These are phyloP conservation scores for Talaromyces nanjingensis DNA, from an alignment of 495 filamentous ascomycete species.

Conservation along the genomic window DNA sequence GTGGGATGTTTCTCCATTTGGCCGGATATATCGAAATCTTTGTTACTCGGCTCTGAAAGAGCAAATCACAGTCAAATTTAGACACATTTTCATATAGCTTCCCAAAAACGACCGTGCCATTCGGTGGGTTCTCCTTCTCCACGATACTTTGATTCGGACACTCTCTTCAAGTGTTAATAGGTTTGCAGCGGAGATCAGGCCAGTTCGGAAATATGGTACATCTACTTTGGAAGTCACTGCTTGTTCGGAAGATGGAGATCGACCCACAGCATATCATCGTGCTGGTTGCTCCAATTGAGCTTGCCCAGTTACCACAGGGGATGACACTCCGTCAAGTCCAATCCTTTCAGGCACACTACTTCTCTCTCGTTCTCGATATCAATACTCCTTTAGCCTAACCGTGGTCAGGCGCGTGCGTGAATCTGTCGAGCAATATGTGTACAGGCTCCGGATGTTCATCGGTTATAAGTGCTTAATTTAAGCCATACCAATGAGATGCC, in stretches of 20 bases:
- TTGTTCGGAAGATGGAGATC: too few relatives aligned
- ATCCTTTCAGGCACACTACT: too few relatives aligned
- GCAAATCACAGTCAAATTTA: too few relatives aligned
- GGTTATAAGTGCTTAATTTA: background rate
- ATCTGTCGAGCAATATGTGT: background rate
- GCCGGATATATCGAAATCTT: background rate
- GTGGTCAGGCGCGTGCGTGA: too few relatives aligned
- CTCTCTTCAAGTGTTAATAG: background rate
- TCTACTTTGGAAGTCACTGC: too few relatives aligned
- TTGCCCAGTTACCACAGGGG: too few relatives aligned
- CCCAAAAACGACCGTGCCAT: background rate
- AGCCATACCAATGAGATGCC: background rate
- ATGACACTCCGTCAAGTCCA: too few relatives aligned
- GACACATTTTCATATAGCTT: too few relatives aligned
- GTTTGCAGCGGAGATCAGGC: background rate
- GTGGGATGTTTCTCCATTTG: background rate
- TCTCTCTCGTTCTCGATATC: too few relatives aligned
- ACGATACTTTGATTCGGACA: background rate
- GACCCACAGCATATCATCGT: background rate
- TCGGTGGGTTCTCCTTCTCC: background rate
- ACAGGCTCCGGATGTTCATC: background rate
- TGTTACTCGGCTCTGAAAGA: background rate
- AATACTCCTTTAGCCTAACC: too few relatives aligned
- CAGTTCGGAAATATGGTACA: background rate
- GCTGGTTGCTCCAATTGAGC: too few relatives aligned